Evolutionary conservation across 441 rosid species (phyloP).

Genomic region (Pelargonium myrrhifolium): DNA sequence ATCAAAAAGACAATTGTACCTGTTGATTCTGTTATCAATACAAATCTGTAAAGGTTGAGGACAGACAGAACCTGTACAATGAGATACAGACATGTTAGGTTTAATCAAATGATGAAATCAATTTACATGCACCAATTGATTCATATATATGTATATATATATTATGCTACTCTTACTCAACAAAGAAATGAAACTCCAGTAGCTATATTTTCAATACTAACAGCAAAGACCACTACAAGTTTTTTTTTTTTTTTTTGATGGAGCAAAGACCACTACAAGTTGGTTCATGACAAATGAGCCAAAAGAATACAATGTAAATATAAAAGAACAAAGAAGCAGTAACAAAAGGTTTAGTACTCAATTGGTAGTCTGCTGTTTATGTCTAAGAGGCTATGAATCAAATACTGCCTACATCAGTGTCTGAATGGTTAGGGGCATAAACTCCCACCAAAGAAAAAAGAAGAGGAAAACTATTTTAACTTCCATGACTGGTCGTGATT

Average conservation of each 20-base stretch:
- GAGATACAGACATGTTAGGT: constrained; percentile 13
- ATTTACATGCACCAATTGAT: neutral
- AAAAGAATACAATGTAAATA: neutral
- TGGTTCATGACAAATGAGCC: neutral
- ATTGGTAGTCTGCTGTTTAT: neutral
- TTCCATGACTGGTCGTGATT: neutral
- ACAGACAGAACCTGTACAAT: constrained; percentile 65
- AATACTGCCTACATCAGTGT: neutral
- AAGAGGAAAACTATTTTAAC: neutral
- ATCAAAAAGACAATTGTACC: constrained; percentile 33
- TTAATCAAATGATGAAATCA: neutral
- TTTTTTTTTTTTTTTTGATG: too few relatives aligned
- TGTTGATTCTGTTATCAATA: constrained; percentile 49
- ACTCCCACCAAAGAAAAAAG: neutral
- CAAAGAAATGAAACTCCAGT: neutral
- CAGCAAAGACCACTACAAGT: neutral
- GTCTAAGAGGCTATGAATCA: neutral
- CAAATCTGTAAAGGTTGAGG: constrained; percentile 75
- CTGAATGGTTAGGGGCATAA: neutral
- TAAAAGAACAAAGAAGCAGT: neutral
- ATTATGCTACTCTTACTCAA: neutral
- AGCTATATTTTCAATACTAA: neutral
- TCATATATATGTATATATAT: neutral
- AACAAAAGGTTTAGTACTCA: neutral
- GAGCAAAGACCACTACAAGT: too few relatives aligned